Percentiles rank a stretch among this genome's conserved stretches.
phyloP scores from a whole-genome alignment of 1,284 basidiomycete species.

The Trichosporon coremiiforme region DNA sequence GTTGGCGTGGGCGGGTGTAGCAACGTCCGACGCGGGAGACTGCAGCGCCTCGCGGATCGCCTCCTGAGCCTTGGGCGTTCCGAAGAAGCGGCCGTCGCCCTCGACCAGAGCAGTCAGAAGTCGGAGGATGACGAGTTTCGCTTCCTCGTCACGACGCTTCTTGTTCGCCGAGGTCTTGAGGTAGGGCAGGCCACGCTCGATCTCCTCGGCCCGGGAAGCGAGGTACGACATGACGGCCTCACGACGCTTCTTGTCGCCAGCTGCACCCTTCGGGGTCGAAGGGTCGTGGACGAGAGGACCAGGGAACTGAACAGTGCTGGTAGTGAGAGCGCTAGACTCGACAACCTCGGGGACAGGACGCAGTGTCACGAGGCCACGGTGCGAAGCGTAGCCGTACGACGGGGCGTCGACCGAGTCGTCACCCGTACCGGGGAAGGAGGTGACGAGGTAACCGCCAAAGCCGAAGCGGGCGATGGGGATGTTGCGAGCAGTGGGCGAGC shows the following conservation, averaged over 20 bases:
- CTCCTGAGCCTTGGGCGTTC: constrained; percentile 70
- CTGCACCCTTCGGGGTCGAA: constrained; percentile 63
- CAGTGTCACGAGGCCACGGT: constrained; percentile 69
- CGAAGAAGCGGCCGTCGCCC: constrained; percentile 78
- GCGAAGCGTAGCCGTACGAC: constrained; percentile 59
- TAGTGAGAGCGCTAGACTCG: constrained; percentile 67
- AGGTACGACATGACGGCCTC: constrained; percentile 76
- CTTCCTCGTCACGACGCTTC: constrained; percentile 68
- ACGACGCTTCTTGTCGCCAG: constrained; percentile 76
- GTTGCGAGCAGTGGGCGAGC: constrained; percentile 61
- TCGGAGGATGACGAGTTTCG: constrained; percentile 72
- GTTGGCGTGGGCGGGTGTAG: constrained; percentile 34
- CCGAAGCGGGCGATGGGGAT: constrained; percentile 84
- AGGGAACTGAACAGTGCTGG: constrained; percentile 67
- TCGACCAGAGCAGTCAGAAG: constrained; percentile 78
- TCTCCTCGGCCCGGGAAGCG: constrained; percentile 71
- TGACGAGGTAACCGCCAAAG: constrained; percentile 81
- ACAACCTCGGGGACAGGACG: constrained; percentile 69
- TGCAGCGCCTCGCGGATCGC: constrained; percentile 68
- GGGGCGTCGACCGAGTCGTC: constrained; percentile 69
- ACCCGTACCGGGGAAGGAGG: constrained; percentile 76
- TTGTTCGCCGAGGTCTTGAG: constrained; percentile 59
- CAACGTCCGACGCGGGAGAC: constrained; percentile 53
- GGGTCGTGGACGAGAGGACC: constrained; percentile 82
- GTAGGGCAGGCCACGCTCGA: constrained; percentile 74